Evolutionary conservation across 768 basidiomycete species (phyloP).

Genomic region (Asterophora lycoperdoides): DNA sequence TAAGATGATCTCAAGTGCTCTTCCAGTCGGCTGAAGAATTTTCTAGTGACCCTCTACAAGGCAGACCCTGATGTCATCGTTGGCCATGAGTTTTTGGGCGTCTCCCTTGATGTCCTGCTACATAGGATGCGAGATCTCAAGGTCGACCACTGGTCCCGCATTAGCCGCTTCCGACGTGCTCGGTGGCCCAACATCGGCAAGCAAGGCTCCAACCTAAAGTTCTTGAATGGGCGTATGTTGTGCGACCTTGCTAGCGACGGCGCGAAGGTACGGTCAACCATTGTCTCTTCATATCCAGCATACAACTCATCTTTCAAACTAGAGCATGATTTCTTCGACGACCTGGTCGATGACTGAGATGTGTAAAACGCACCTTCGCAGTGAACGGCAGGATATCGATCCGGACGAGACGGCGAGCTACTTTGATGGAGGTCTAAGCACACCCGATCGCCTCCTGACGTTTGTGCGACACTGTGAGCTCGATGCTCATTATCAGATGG

Average conservation of each 20-base stretch:
- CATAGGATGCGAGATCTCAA: slow-evolving; percentile 89
- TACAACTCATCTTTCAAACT: slow-evolving; percentile 1
- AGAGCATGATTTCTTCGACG: slow-evolving; percentile 96
- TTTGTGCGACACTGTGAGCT: slow-evolving; percentile 94
- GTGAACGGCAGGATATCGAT: slow-evolving; percentile 89
- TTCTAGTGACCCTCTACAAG: slow-evolving; percentile 66
- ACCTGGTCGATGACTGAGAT: slow-evolving; percentile 99
- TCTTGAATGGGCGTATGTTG: slow-evolving; percentile 80
- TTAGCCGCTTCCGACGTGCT: slow-evolving; percentile 83
- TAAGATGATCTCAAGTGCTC: slow-evolving; percentile 23
- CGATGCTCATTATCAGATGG: slow-evolving; percentile 97
- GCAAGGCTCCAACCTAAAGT: slow-evolving; percentile 79
- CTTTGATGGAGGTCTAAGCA: slow-evolving; percentile 77
- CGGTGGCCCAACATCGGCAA: slow-evolving; percentile 80
- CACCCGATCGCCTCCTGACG: slow-evolving; percentile 73
- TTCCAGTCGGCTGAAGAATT: background rate
- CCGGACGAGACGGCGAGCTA: slow-evolving; percentile 91
- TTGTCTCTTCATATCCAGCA: background rate
- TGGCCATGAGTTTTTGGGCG: slow-evolving; percentile 91
- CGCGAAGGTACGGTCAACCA: slow-evolving; percentile 61
- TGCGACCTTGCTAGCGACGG: slow-evolving; percentile 95
- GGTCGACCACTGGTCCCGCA: slow-evolving; percentile 89
- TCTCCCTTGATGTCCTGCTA: slow-evolving; percentile 84
- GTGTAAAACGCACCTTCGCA: slow-evolving; percentile 85
- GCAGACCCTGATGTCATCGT: slow-evolving; percentile 93